Evolutionary conservation across 2,329 filamentous ascomycete genomes (phyloP).

Genomic region (Cladosporium austrohemisphaericum): DNA sequence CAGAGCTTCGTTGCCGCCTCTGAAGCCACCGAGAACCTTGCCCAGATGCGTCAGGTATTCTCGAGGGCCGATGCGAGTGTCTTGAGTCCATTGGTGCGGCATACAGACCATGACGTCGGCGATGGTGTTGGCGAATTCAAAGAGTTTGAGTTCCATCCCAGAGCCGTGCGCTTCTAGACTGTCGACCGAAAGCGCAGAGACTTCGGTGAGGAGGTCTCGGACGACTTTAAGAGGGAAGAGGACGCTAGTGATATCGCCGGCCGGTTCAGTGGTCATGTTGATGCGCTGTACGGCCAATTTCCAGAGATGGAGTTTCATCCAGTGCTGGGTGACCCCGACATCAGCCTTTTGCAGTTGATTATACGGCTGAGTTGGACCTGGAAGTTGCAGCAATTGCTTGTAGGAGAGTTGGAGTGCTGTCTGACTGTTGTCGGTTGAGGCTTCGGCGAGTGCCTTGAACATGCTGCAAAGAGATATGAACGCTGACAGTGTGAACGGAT

Average conservation of each 20-base stretch:
- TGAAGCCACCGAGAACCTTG: conserved; percentile 2
- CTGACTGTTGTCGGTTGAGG: not conserved
- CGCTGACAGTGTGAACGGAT: conserved; percentile 7
- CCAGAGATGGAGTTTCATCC: conserved; percentile 49
- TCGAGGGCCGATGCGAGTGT: conserved; percentile 1
- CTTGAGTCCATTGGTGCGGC: not conserved
- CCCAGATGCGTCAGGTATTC: conserved; percentile 8
- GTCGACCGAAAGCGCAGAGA: conserved; percentile 36
- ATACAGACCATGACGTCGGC: conserved; percentile 51
- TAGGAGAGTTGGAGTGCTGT: conserved; percentile 1
- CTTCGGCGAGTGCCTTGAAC: conserved; percentile 15
- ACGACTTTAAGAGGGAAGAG: conserved; percentile 14
- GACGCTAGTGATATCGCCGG: conserved; percentile 9
- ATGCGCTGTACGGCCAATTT: conserved; percentile 47
- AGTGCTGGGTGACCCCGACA: conserved; percentile 49
- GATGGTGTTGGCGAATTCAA: conserved; percentile 59
- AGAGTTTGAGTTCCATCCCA: conserved; percentile 56
- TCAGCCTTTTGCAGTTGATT: conserved; percentile 44
- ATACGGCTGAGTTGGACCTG: conserved; percentile 2
- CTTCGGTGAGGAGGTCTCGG: not conserved
- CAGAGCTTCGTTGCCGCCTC: conserved; percentile 9
- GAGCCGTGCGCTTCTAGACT: conserved; percentile 49
- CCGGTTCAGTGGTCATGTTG: conserved; percentile 4
- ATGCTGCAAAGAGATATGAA: conserved; percentile 20
- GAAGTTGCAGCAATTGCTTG: conserved; percentile 10